Conservation (phyloP, 2,329 filamentous ascomycete genomes). For the Ophiocordyceps polyrhachis-furcata region DNA sequence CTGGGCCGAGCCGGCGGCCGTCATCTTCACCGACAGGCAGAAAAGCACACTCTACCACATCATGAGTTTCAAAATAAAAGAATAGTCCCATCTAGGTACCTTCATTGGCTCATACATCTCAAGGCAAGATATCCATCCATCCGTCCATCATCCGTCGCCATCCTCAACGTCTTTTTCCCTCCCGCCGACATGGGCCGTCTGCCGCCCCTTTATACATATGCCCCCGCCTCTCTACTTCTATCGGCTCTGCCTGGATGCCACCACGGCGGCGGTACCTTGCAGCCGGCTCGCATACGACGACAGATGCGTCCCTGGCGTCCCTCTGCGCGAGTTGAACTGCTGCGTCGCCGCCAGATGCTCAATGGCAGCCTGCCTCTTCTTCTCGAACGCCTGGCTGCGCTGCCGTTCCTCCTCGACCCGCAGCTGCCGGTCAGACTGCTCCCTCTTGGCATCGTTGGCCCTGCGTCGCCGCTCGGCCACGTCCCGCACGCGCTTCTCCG, state of each 20-base stretch:
- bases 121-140: too few species aligned
- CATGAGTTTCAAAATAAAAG: too few species aligned
- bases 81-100: too few species aligned
- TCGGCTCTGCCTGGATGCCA: slow-evolving; percentile 7
- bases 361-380: slow-evolving; percentile 25
- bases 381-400: slow-evolving; percentile 30
- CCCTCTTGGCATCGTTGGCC: slow-evolving; percentile 23
- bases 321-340: slow-evolving; percentile 8
- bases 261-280: slow-evolving; percentile 3
- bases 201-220: too few species aligned
- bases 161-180: too few species aligned
- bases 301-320: slow-evolving; percentile 11
- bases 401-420: slow-evolving; percentile 26
- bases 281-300: slow-evolving; percentile 4
- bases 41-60: too few species aligned
- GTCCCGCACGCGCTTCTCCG: slow-evolving; percentile 25
- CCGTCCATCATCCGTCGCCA: too few species aligned
- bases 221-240: slow-evolving; percentile 3
- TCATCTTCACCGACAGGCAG: too few species aligned
- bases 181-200: too few species aligned
- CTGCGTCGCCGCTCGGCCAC: slow-evolving; percentile 19
- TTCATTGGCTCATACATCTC: too few species aligned
- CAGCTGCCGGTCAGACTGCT: slow-evolving; percentile 22
- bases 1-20: too few species aligned
- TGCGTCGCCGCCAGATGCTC: slow-evolving; percentile 17